Evolutionary conservation across 768 basidiomycete species (phyloP), one percentile per base, ranked within the genome.

Genomic region (Leccinum boreale): DNA sequence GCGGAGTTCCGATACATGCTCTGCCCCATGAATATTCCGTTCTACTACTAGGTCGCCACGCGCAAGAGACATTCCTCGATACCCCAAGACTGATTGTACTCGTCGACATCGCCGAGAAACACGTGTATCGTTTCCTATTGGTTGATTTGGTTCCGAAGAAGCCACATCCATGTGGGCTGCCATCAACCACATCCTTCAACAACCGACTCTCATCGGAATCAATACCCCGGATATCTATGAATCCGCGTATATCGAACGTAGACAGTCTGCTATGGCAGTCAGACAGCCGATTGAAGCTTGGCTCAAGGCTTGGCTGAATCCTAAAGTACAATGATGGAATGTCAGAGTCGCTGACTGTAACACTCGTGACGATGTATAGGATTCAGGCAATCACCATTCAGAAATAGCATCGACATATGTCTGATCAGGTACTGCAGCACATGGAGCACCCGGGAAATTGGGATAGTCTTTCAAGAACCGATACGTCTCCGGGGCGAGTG

Each of bases 101-200:
- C 50, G 44, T 14, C 54, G 14, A 33, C 47, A 19, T 47, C 53
- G 21, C 17, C 53, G 19, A 31, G 26, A 50, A 59, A 65, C 46
- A 29, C n/a, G 54, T 35, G 70, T 66, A 49, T 44, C 24, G 7
- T 53, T 24, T 55, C 50, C 33, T 61, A 31, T 55, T n/a, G 10
- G 29, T 46, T 58, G 50, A 64, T 50, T 12, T 29, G 23, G 21
- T 33, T 19, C 17, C 21, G 45, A 52, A 42, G 45, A 52, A 73
- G 70, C 62, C 26, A 24, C 52, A 24, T 64, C 70, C 31, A 62
- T 67, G 52, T 64, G 73, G 39, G 64, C 68, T 53, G 68, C 70
- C 17, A 65, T 73, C 35, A 58, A 69, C 4, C 62, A 65, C 26
- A 68, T 73, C 48, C 70, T 72, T 33, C 50, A 57, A 19, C 57